A percentile compares a stretch with the other conserved stretches of the same genome.
phyloP scores from a whole-genome alignment of 805 yeast species.

The Wickerhamomyces mucosus region DNA sequence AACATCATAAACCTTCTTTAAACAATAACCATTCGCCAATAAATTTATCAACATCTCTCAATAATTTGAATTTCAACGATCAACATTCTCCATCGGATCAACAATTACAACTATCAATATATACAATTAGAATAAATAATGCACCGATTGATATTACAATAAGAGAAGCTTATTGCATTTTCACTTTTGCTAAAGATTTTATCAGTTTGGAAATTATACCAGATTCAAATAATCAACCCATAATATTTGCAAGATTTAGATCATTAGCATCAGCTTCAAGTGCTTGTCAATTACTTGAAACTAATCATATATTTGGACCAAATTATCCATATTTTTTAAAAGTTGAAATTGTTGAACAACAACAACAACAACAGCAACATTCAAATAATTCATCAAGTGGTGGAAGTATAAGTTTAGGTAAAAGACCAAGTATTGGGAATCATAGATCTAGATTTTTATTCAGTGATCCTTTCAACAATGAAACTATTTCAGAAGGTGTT shows the following conservation, averaged over 20 bases:
- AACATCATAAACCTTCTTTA: conserved; percentile 10
- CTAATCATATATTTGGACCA: conserved; percentile 41
- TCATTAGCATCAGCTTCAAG: conserved; percentile 35
- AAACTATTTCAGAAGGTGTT: conserved; percentile 14
- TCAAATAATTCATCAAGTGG: too few relatives aligned
- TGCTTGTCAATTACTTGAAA: conserved; percentile 30
- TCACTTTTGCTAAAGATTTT: conserved; percentile 62
- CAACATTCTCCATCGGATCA: conserved; percentile 1
- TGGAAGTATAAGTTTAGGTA: too few relatives aligned
- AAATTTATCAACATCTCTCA: conserved; percentile 11
- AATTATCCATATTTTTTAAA: conserved; percentile 28
- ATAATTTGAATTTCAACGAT: conserved; percentile 10
- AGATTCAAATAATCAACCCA: conserved; percentile 23
- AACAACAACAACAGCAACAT: conserved; percentile 4
- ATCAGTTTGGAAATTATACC: conserved; percentile 38
- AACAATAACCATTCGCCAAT: conserved; percentile 20
- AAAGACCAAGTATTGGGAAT: conserved; percentile 45
- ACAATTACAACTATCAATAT: conserved; percentile 5
- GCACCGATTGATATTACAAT: conserved; percentile 53
- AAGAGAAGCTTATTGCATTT: conserved; percentile 60
- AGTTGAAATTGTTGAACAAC: conserved; percentile 31
- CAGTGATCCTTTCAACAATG: conserved; percentile 49
- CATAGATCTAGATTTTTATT: conserved; percentile 64
- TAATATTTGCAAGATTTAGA: conserved; percentile 35
- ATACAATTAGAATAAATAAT: conserved; percentile 37